Base-by-base conservation (phyloP, 495 filamentous ascomycete genomes). In the Schizothecium vesticola region DNA sequence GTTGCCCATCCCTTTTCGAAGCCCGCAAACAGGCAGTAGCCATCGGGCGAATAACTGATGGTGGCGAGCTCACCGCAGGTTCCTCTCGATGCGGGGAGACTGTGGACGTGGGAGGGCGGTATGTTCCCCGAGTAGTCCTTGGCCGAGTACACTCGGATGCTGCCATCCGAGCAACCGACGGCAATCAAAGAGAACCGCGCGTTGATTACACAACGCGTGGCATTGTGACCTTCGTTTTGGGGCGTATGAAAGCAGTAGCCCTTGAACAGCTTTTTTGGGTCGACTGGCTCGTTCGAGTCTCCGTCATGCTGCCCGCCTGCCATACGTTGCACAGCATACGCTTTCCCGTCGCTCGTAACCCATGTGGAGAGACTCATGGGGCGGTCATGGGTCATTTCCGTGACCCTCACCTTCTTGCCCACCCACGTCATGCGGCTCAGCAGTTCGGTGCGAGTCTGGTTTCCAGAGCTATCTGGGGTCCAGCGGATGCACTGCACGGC, bases 281-380 rank as follows among this genome's bases (percentile, higher is more conserved):
- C 80, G 21, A 75, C 25, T 16, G 69, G 70, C 31, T 80, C 80
- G 63, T 68, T 67, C 21, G 70, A 67, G 12, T 72, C 70, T 51
- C 67, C 64, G 31, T 72, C 51, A 23, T 77, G 71, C 12, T 74
- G 70, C 24, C 26, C 65, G 8, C 68, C 62, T 24, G 72, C 63
- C 28, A 76, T 71, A 67, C 93, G 87, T 77, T 99, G 96, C 22
- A 98, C 93, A 23, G 94, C 93, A 76, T 97, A 98, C 4, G 92
- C 94, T 75, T 87, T 89, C 1, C 96, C 96, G 73, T 94, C 94
- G 73, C 85, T 91, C 10, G 92, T 96, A 66, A 97, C 86, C 96
- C 96, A 99, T 21, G 94, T 90, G 43, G 92, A 89, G 21, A 99
- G 84, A 73, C 95, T 98, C 94, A 99, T 99, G 1, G 95, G 94